phyloP scores from a whole-genome alignment of 805 yeast species.

The Jamesozyma lodderae region DNA sequence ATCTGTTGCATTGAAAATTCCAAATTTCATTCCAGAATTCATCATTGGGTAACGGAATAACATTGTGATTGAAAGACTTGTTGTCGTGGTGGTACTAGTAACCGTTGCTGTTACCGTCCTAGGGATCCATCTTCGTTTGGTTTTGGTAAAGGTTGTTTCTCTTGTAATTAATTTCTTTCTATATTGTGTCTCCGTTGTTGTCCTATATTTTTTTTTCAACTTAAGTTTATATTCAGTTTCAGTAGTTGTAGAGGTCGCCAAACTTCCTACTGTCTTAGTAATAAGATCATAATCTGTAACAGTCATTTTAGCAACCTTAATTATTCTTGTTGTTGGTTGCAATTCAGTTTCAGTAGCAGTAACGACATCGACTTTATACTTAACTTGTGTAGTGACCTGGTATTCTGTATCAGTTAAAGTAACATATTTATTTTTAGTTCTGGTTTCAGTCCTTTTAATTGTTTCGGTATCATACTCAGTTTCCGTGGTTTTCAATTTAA shows the following conservation, averaged over 20 bases:
- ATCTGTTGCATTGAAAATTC: constrained; percentile 28
- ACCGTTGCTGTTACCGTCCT: constrained; percentile 4
- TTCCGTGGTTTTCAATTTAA: constrained; percentile 12
- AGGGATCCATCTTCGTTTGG: constrained; percentile 9
- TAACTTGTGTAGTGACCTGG: constrained; percentile 13
- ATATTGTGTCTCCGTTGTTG: not conserved
- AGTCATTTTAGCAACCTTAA: constrained; percentile 21
- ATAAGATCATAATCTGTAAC: constrained; percentile 10
- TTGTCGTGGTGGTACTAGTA: constrained; percentile 4
- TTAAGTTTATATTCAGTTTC: constrained; percentile 10
- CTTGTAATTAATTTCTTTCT: constrained; percentile 17
- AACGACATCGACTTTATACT: constrained; percentile 11
- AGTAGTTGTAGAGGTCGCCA: constrained; percentile 16
- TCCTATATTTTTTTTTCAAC: constrained; percentile 11
- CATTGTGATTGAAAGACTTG: constrained; percentile 2
- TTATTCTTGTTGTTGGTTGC: constrained; percentile 12
- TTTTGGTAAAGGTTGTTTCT: constrained; percentile 15
- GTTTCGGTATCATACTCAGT: constrained; percentile 13
- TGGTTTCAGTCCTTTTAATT: constrained; percentile 9
- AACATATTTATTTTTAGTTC: constrained; percentile 13
- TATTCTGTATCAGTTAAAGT: constrained; percentile 23
- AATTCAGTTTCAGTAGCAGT: constrained; percentile 23
- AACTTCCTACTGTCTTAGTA: constrained; percentile 12
- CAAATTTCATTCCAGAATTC: constrained; percentile 35
- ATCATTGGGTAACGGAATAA: not conserved